Conservation (phyloP, 2,329 filamentous ascomycete species). For the Fusarium dlaminii region DNA sequence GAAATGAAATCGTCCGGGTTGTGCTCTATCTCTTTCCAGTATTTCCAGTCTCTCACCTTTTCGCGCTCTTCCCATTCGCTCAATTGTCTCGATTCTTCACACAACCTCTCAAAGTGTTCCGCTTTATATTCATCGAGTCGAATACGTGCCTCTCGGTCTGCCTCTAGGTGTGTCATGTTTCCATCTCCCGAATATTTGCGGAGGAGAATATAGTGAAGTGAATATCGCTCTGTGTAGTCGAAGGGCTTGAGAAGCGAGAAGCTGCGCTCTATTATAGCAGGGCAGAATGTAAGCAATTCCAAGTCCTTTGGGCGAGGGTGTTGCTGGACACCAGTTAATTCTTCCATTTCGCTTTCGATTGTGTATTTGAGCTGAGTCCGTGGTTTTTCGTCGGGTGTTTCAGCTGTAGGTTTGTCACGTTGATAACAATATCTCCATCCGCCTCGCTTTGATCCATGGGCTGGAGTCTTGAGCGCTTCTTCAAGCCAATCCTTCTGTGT, state of each 20-base stretch:
- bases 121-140: background rate
- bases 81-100: background rate
- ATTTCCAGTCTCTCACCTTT: rapidly evolving
- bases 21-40: background rate
- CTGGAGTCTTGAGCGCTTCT: background rate
- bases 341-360: background rate
- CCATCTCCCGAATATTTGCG: background rate
- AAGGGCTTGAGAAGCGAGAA: background rate
- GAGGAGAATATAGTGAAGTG: background rate
- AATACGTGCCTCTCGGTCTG: background rate
- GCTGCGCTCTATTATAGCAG: background rate
- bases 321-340: background rate
- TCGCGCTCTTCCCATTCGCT: background rate
- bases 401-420: background rate
- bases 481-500: background rate
- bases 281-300: background rate
- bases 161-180: background rate
- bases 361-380: background rate
- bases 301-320: background rate
- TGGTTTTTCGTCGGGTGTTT: rapidly evolving
- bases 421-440: background rate
- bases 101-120: background rate
- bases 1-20: background rate
- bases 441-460: too few species aligned
- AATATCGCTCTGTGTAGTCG: background rate